These are phyloP conservation scores for Trichoderma guizhouense DNA, from an alignment of 2,329 filamentous ascomycete species.

Conservation along the genomic window DNA sequence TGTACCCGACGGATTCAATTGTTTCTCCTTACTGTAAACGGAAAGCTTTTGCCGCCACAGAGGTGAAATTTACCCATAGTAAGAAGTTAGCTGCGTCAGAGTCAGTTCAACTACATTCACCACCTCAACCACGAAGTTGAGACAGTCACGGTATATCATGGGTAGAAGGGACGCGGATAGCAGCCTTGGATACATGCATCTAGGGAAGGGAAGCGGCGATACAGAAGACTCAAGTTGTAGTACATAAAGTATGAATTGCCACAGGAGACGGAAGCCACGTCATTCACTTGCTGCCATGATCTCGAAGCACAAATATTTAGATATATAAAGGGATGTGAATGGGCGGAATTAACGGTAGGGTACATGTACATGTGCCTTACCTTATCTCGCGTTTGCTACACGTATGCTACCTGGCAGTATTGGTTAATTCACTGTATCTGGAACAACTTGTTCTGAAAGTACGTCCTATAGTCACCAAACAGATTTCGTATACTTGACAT, in stretches of 20 bases:
- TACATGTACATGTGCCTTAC: background rate
- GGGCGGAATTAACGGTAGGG: background rate
- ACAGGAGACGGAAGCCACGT: background rate
- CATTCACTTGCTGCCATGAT: background rate
- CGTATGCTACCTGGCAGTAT: too few species aligned
- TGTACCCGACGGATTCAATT: background rate
- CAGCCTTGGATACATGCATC: background rate
- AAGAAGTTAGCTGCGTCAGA: background rate
- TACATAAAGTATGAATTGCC: background rate
- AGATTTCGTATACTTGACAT: background rate
- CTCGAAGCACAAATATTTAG: background rate
- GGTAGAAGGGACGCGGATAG: background rate
- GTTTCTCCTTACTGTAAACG: background rate
- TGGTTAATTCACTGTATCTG: background rate
- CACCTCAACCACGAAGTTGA: background rate
- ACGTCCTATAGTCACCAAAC: background rate
- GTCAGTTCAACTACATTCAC: background rate
- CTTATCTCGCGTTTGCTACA: background rate
- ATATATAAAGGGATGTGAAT: background rate
- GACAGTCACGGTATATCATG: background rate
- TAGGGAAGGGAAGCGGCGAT: background rate
- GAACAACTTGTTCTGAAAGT: background rate
- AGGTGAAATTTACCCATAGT: background rate
- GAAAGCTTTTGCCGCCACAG: background rate
- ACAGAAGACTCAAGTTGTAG: background rate